These are phyloP conservation scores for Pachyrhizus erosus DNA, from an alignment of 306 rosid genomes.

Conservation along the genomic window DNA sequence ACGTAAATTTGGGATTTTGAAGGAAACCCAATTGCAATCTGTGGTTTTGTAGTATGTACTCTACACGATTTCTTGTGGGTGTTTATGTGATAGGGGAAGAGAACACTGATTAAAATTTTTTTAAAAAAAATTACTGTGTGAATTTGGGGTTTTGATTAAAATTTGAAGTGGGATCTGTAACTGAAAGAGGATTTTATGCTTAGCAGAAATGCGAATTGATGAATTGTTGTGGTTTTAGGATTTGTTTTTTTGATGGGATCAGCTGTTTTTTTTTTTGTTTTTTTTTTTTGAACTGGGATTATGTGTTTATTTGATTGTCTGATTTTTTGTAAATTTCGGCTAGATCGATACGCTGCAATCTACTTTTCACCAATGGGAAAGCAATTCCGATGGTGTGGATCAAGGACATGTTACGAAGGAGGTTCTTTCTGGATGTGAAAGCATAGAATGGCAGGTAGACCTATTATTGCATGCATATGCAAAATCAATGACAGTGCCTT, in stretches of 20 bases:
- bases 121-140: not conserved
- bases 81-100: not conserved
- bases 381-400: conserved; percentile 55
- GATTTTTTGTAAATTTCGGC: conserved; percentile 38
- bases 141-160: conserved; percentile 23
- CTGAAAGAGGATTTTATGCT: not conserved
- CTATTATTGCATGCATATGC: not conserved
- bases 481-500: conserved; percentile 14
- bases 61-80: not conserved
- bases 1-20: conserved; percentile 21
- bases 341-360: conserved; percentile 82
- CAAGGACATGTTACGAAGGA: conserved; percentile 66
- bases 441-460: conserved; percentile 96
- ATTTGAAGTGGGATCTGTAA: not conserved
- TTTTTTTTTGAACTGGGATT: conserved; percentile 5
- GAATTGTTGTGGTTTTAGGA: conserved; percentile 4
- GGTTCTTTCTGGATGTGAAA: conserved; percentile 71
- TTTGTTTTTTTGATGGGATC: conserved; percentile 29
- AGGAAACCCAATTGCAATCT: conserved; percentile 21
- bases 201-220: conserved; percentile 13
- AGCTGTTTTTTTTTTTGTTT: not conserved
- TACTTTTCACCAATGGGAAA: conserved; percentile 86
- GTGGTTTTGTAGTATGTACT: not conserved
- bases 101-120: too few relatives aligned
- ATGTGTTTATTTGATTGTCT: conserved; percentile 9